Base-by-base conservation (phyloP, 2,329 filamentous ascomycete species). In the Apiospora koreana region DNA sequence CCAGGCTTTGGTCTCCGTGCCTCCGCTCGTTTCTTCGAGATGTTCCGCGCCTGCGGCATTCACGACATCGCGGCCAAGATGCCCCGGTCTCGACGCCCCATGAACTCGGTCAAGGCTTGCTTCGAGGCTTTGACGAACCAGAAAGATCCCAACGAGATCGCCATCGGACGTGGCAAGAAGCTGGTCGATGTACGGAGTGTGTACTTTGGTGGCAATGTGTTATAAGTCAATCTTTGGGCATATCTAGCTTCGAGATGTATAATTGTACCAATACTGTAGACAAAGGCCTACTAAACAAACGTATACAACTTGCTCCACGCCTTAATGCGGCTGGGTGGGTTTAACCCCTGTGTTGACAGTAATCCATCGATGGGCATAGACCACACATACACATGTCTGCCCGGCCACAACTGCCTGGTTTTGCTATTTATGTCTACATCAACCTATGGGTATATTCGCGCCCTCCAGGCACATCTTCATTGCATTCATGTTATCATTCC, bases 91-190 rank as follows among this genome's bases (percentile, higher is more conserved):
- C 90, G 95, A 77, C 98, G 97, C 86, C 94, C 94, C 75, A 97
- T 98, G 94, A 99, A 99, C 86, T 94, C 95, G 23, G 93, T 97
- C 83, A 98, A 98, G 85, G 96, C 96, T 18, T 89, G 94, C 50
- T 93, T 93, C 82, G 82, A 95, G 81, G 95, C 95, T 6, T 86
- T 99, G 73, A 88, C 89, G 81, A 92, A 86, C 84, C 96, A 99
- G 85, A 89, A 89, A 72, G 87, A 97, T 78, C 96, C 96, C 41
- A 94, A 98, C 80, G 91, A 95, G 79, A 92, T 99, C 79, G 96
- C 96, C 70, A 88, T 93, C 67, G 95, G 94, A 68, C 86, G 95
- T 74, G 95, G 96, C 72, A 95, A 93, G 88, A 99, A 99, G 88
- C 81, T 99, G 79, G 94, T 99, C 43, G 96, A 99, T 85, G 94